These are phyloP conservation scores for Cenococcum geophilum DNA, from an alignment of 495 filamentous ascomycete species.

Conservation along the genomic window DNA sequence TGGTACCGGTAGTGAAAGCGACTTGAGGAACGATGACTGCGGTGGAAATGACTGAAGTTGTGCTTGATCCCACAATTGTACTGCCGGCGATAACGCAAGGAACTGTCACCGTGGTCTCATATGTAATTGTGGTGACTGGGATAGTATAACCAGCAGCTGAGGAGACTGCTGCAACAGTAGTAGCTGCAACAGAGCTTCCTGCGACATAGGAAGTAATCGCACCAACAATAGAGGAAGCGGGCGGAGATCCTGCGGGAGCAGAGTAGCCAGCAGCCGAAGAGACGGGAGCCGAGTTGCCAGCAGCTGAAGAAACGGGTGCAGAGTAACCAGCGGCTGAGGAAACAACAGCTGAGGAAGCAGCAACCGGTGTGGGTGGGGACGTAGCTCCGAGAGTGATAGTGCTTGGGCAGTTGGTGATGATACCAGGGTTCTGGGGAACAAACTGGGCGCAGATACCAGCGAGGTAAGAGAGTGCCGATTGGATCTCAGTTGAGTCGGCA, in stretches of 20 bases:
- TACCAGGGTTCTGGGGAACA: slow-evolving; percentile 71
- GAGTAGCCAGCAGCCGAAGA: slow-evolving; percentile 29
- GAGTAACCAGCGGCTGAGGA: slow-evolving; percentile 2
- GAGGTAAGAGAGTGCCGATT: slow-evolving; percentile 73
- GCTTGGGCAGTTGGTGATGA: slow-evolving; percentile 65
- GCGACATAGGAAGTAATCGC: slow-evolving; percentile 6
- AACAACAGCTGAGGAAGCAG: slow-evolving; percentile 10
- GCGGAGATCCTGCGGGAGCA: slow-evolving; percentile 40
- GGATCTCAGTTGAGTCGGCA: slow-evolving; percentile 56
- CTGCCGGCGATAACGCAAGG: slow-evolving; percentile 43
- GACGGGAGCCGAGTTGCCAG: slow-evolving; percentile 2
- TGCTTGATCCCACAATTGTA: slow-evolving; percentile 50
- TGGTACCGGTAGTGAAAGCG: slow-evolving; percentile 54
- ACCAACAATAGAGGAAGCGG: slow-evolving; percentile 9
- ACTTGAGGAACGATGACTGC: slow-evolving; percentile 68
- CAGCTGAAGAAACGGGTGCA: background rate
- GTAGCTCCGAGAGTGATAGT: slow-evolving; percentile 54
- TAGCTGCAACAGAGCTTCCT: slow-evolving; percentile 39
- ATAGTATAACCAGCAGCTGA: slow-evolving; percentile 25
- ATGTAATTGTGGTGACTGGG: slow-evolving; percentile 54
- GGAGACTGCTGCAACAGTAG: slow-evolving; percentile 20
- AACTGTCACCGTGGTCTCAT: slow-evolving; percentile 42
- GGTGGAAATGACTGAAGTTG: slow-evolving; percentile 51
- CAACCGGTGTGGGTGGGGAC: slow-evolving; percentile 24
- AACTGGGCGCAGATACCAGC: slow-evolving; percentile 82